Evolutionary conservation across 306 rosid species (phyloP).

Genomic region (Dalbergia oliveri): DNA sequence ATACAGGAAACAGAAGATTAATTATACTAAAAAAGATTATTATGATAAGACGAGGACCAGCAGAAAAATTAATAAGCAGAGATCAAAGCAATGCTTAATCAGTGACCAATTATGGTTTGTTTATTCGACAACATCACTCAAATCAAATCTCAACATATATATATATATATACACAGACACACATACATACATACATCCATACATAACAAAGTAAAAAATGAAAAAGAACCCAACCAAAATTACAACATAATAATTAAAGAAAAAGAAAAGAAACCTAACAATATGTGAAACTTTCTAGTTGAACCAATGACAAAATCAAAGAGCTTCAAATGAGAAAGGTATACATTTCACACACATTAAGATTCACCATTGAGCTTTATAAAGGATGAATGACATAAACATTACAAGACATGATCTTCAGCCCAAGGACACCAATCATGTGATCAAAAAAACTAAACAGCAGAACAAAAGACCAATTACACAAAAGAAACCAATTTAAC

Average conservation of each 20-base stretch:
- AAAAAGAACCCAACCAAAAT: not conserved
- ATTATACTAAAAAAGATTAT: not conserved
- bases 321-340: not conserved
- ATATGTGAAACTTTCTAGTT: not conserved
- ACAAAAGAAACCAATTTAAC: too few relatives aligned
- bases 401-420: too few relatives aligned
- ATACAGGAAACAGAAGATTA: constrained; percentile 1
- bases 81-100: constrained; percentile 7
- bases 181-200: too few relatives aligned
- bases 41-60: not conserved
- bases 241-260: not conserved
- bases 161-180: too few relatives aligned
- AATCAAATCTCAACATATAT: too few relatives aligned
- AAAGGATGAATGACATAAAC: too few relatives aligned
- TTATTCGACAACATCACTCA: too few relatives aligned
- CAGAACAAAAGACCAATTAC: too few relatives aligned
- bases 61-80: not conserved
- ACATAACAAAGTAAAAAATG: too few relatives aligned
- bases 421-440: too few relatives aligned
- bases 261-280: not conserved
- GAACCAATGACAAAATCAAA: not conserved
- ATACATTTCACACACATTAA: not conserved
- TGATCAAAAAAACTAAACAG: too few relatives aligned
- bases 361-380: not conserved
- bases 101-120: not conserved